Base-by-base conservation (phyloP, 2,329 filamentous ascomycete species). In the Akanthomyces dipterigenus region DNA sequence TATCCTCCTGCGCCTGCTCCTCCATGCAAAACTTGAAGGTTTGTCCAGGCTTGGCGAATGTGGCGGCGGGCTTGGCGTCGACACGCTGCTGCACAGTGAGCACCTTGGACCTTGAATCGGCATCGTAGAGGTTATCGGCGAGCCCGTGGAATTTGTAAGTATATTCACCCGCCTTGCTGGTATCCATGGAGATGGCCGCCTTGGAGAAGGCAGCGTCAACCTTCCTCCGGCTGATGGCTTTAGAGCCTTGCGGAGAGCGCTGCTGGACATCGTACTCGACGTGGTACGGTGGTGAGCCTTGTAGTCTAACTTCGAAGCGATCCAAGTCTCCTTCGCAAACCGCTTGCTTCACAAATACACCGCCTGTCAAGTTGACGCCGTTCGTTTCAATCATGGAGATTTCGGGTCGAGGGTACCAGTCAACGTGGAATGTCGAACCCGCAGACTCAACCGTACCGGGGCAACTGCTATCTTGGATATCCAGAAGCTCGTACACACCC, bases 251-350 rank as follows among this genome's bases (percentile, higher is more conserved):
- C 55, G 83, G 79, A 12, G 88, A 82, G 67, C 88, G 89, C 68
- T 91, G 87, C 54, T 84, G 85, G 65, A 96, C 82, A 66, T 92
- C 86, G 71, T 97, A 98, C 65, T 90, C 84, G 53, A 96, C 82
- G 66, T 88, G 86, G 72, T 89, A 98, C 1, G 95, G 95, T 40
- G 93, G 84, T 55, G 88, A 83, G 60, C 90, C 93, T 71, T 84
- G 84, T 64, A 99, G 82, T 48, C 83, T 82, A 58, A 99, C 78
- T 69, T 97, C 92, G 60, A 97, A 87, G 3, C 87, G 86, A 72
- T 97, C 93, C 69, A 96, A 89, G 64, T 98, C 93, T 34, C 93
- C 93, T 76, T 99, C 93, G 70, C 95, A 99, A 34, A 99, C 88
- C 63, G 93, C 88, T 46, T 87, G 83, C 74, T 96, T 96, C 67